phyloP scores from a whole-genome alignment of 2,329 filamentous ascomycete genomes.

The Ceratocystis ficicola region DNA sequence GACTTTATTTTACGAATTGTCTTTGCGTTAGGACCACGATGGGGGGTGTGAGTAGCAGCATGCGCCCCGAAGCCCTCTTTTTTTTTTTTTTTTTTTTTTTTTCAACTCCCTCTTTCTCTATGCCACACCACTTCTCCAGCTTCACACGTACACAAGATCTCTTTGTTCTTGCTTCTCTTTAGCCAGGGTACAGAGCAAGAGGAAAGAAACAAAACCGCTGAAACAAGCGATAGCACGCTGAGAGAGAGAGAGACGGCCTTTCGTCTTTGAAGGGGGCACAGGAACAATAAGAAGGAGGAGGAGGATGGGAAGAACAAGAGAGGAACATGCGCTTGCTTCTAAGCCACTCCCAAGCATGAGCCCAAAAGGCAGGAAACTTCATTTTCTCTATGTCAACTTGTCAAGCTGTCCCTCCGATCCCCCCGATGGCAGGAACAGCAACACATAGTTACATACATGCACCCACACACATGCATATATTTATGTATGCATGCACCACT shows the following conservation, averaged over 20 bases:
- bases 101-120: neutral
- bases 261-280: too few relatives aligned
- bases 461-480: neutral
- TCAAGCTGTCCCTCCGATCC: neutral
- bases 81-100: neutral
- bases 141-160: too few relatives aligned
- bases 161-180: too few relatives aligned
- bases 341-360: neutral
- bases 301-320: too few relatives aligned
- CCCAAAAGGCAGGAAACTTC: neutral
- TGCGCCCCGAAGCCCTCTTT: neutral
- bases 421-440: conserved; percentile 1
- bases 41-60: neutral
- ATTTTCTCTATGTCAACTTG: conserved; percentile 4
- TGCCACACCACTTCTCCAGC: neutral
- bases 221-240: too few relatives aligned
- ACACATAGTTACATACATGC: neutral
- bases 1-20: too few relatives aligned
- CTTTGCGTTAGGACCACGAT: neutral
- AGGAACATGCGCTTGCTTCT: too few relatives aligned
- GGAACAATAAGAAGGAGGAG: too few relatives aligned
- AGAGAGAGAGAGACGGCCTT: too few relatives aligned
- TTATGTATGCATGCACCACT: neutral
- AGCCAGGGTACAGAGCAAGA: too few relatives aligned
- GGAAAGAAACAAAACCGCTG: too few relatives aligned